Evolutionary conservation across 2,329 filamentous ascomycete species (phyloP), one percentile per base, ranked within the genome.

Genomic region (Cladosporium halotolerans): DNA sequence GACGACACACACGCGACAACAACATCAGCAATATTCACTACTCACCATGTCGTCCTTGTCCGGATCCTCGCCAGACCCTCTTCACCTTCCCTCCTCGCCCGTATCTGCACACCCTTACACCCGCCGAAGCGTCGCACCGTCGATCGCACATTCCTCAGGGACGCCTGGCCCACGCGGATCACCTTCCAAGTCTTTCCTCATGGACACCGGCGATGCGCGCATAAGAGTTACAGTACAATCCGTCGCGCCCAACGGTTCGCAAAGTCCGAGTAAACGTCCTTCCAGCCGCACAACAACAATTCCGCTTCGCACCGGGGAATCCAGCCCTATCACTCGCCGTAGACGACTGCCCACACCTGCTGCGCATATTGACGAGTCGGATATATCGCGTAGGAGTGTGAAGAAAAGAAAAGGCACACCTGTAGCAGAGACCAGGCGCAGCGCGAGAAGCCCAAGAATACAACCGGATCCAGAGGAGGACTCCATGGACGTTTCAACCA

Each of bases 201-300:
- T 77, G 58, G 70, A 70, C 55, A 73, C 73, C 7, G 70, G 68
- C 14, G 61, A 67, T 11, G 60, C 63, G 10, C 64, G 63, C 13
- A 68, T 77, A 63, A 75, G 73, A 53, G 74, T 78, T 52, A 78
- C 75, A 1, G 75, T 78, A 9, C 66, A 77, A 58, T 73, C 74
- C 11, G 73, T 76, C 57, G 72, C 72, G 36, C 64, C 65, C 14
- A 32, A 53, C 61, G 14, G 65, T 11, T 62, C 57, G 13, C 57
- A 56, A 13, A 60, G 53, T 54, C 62, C 61, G 10, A 57, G 45
- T 11, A 61, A 61, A 52, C 54, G 54, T 28, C 48, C 48, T 4
- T 54, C 46, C 6, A 54, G 51, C 9, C 55, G 57, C 16, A 73
- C 72, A 0, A 73, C 67, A 4, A 72, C 66, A 0, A 61, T 76